These are phyloP conservation scores for Themeda triandra DNA, from an alignment of 176 grass and related monocot species.

Conservation along the genomic window DNA sequence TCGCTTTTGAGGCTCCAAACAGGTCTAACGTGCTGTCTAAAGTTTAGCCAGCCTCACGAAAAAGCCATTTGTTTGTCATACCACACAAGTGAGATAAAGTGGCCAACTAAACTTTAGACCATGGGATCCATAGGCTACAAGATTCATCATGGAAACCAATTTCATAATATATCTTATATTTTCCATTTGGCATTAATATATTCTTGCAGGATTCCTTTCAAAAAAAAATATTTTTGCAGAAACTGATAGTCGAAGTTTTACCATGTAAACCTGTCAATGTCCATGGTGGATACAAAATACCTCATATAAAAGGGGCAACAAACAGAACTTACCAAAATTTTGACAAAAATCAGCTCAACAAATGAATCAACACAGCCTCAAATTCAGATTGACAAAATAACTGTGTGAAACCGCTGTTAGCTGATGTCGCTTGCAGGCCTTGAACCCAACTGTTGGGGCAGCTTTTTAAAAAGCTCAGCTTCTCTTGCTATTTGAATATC, in stretches of 20 bases:
- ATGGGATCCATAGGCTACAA: background rate
- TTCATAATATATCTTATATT: background rate
- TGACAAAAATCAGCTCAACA: slow-evolving; percentile 47
- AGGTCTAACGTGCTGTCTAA: background rate
- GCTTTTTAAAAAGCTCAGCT: slow-evolving; percentile 87
- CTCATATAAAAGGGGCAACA: background rate
- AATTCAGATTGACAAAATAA: slow-evolving; percentile 33
- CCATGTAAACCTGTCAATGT: background rate
- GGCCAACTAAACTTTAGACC: background rate
- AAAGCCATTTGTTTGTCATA: background rate
- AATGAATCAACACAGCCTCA: slow-evolving; percentile 32
- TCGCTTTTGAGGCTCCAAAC: background rate
- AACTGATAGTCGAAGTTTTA: background rate
- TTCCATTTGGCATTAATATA: background rate
- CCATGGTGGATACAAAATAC: background rate
- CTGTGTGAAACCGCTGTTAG: slow-evolving; percentile 52
- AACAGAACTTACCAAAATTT: slow-evolving; percentile 54
- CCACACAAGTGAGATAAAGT: background rate
- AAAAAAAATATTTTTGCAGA: no score
- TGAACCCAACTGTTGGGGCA: slow-evolving; percentile 52
- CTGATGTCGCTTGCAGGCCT: slow-evolving; percentile 60
- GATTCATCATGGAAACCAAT: background rate
- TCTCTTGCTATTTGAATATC: slow-evolving; percentile 99
- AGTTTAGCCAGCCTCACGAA: background rate
- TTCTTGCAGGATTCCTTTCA: no score